Percentiles rank a stretch among this genome's conserved stretches.
Evolutionary conservation across 192 early-diverging fungal species (phyloP).

Genomic region (Coemansia sp.): DNA sequence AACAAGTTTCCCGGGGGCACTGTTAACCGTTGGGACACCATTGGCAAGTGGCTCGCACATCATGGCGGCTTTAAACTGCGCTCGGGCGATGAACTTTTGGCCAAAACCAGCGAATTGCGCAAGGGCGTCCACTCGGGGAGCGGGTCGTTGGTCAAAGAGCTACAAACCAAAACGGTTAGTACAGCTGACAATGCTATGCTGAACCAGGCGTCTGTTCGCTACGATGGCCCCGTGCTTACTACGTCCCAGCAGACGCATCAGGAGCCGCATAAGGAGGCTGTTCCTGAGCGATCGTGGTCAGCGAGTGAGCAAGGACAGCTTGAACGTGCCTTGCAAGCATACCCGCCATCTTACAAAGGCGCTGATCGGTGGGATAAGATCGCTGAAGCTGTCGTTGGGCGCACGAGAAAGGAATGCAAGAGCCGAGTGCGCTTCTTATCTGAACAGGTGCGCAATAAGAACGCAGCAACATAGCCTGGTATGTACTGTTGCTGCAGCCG

Average conservation of each 20-base stretch:
- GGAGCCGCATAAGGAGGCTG: not conserved
- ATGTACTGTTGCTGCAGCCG: too few relatives aligned
- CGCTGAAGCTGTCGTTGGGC: constrained; percentile 56
- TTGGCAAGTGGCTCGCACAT: constrained; percentile 72
- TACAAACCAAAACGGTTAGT: constrained; percentile 37
- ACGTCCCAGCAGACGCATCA: not conserved
- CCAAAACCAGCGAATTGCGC: constrained; percentile 67
- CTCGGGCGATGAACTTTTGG: constrained; percentile 68
- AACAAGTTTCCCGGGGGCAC: constrained; percentile 82
- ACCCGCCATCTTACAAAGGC: constrained; percentile 58
- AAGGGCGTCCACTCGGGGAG: constrained; percentile 53
- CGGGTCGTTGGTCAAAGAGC: constrained; percentile 35
- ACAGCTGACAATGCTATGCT: not conserved
- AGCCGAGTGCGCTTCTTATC: constrained; percentile 54
- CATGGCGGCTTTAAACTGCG: constrained; percentile 64
- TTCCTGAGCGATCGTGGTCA: constrained; percentile 52
- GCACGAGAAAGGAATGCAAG: constrained; percentile 66
- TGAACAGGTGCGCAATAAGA: constrained; percentile 22
- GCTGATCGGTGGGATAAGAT: constrained; percentile 68
- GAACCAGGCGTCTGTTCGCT: constrained; percentile 21
- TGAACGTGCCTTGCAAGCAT: constrained; percentile 59
- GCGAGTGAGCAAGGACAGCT: constrained; percentile 56
- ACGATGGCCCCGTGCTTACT: constrained; percentile 13
- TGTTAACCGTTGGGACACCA: constrained; percentile 71
- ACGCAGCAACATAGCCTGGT: not conserved